Evolutionary conservation across 768 basidiomycete genomes (phyloP), one percentile per base, ranked within the genome.

Genomic region (Amanita subjunquillea): DNA sequence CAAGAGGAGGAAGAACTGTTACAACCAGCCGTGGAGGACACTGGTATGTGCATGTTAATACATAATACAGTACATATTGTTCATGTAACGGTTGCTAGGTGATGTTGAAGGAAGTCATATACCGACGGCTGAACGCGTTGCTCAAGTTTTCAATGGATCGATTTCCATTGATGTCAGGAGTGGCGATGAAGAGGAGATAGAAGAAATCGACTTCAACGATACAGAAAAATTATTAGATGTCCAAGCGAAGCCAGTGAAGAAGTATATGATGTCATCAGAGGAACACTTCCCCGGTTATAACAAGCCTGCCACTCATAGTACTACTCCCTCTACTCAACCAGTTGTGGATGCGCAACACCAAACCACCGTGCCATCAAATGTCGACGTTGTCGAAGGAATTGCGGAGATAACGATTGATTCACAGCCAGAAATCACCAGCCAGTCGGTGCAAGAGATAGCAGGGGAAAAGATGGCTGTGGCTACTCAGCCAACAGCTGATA

Each of bases 41-140:
- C 71, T 25, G 75, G 84, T 80, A 45, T 49, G 78, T 71, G 20
- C 50, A 17, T 48, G n/a, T 15, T 13, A 34, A 22, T 23, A 37
- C 6, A 27, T 59, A 22, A 49, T 60, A 7, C 38, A 38, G 38
- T 27, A 38, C 44, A 45, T 44, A 25, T 27, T 43, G 17, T 17
- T 30, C 50, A 4, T 17, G 4, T 57, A 46, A 43, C 47, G 37
- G 7, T n/a, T 17, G n/a, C 10, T 61, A 77, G 80, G 69, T 20
- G 76, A 77, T 38, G 68, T 72, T 27, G 74, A 79, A 48, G 58
- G 72, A 40, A 78, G 74, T 43, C 76, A 80, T 64, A 71, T 78
- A 4, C 87, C 88, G 5, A 90, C 87, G 3, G 85, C 86, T 0
- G 77, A 83, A n/a, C 73, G 70, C 8, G 78, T 91, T 23, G 68